phyloP scores from a whole-genome alignment of 2,329 filamentous ascomycete species.

The Cercospora nicotianae region DNA sequence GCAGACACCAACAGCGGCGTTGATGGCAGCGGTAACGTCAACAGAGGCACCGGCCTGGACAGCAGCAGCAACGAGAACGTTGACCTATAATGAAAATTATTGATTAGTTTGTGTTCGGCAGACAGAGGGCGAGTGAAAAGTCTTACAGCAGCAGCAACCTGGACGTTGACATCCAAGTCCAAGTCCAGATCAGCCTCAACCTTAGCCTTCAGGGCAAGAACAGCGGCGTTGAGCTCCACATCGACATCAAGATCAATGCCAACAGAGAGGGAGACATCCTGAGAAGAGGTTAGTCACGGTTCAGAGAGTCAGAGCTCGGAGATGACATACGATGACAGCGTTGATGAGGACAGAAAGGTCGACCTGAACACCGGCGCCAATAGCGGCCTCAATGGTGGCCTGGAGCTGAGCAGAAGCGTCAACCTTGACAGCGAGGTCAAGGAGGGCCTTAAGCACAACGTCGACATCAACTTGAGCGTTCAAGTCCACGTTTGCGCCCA shows the following conservation, averaged over 20 bases:
- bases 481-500: background rate
- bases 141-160: background rate
- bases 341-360: constrained; percentile 1
- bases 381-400: background rate
- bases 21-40: background rate
- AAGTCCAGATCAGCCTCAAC: background rate
- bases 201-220: background rate
- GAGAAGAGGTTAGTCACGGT: background rate
- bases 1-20: background rate
- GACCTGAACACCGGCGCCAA: background rate
- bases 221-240: background rate
- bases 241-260: background rate
- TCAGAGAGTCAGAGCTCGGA: background rate
- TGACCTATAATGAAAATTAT: background rate
- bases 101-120: background rate
- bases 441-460: background rate
- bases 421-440: background rate
- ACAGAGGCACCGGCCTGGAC: background rate
- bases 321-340: background rate
- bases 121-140: background rate
- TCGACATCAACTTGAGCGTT: background rate
- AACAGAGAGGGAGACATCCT: background rate
- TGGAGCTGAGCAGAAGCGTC: background rate
- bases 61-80: background rate
- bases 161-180: background rate